Conservation (phyloP, 2,329 filamentous ascomycete species). For the Arthrobotrys sphaeroides region DNA sequence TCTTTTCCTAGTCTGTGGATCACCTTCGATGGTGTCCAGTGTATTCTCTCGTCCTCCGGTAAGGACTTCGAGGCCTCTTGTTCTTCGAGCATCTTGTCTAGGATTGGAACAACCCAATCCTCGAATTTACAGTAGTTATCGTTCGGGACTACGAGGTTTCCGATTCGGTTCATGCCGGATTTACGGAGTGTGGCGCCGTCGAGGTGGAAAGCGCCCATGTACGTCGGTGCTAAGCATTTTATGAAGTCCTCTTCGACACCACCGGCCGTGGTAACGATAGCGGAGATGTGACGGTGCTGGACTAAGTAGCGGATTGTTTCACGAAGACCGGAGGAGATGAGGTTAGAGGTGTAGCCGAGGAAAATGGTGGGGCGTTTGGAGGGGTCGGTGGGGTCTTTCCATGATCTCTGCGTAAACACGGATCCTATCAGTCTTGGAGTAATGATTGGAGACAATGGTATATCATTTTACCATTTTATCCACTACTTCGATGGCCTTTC, state of each 20-base stretch:
- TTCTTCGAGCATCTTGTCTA: slow-evolving; percentile 93
- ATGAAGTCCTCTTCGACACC: slow-evolving; percentile 98
- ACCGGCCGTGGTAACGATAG: slow-evolving; percentile 93
- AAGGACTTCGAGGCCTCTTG: slow-evolving; percentile 81
- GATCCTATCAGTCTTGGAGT: not conserved
- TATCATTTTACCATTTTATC: slow-evolving; percentile 83
- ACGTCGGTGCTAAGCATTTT: slow-evolving; percentile 95
- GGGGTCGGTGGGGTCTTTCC: slow-evolving; percentile 78
- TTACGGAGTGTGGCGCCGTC: slow-evolving; percentile 79
- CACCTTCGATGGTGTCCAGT: slow-evolving; percentile 94
- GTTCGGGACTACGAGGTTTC: slow-evolving; percentile 94
- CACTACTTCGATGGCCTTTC: slow-evolving; percentile 88
- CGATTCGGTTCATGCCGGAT: slow-evolving; percentile 92
- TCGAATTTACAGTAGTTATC: slow-evolving; percentile 98
- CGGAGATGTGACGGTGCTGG: slow-evolving; percentile 89
- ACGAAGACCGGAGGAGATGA: slow-evolving; percentile 93
- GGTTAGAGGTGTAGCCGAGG: slow-evolving; percentile 94
- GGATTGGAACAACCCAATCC: slow-evolving; percentile 94
- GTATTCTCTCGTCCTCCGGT: slow-evolving; percentile 72
- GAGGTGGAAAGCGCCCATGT: slow-evolving; percentile 85
- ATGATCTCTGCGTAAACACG: slow-evolving; percentile 71
- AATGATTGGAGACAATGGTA: slow-evolving; percentile 34
- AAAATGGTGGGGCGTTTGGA: slow-evolving; percentile 88
- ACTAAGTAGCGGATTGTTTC: slow-evolving; percentile 92
- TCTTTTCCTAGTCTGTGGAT: slow-evolving; percentile 90